Evolutionary conservation across 2,329 filamentous ascomycete species (phyloP).

Genomic region (Plectosphaerella sp.): DNA sequence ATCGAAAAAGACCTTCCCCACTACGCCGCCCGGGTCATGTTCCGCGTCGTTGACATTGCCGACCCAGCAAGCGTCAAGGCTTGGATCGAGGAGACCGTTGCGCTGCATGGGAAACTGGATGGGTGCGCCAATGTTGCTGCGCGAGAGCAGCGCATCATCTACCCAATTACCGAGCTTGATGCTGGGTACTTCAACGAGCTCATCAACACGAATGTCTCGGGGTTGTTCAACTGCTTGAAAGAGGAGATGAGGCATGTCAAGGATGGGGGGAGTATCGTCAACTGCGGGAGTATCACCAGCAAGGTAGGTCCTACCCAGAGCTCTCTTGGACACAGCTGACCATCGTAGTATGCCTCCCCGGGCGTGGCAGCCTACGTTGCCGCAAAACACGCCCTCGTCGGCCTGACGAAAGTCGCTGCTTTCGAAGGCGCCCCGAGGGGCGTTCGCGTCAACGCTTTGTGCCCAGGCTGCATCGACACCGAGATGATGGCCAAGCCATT

Average conservation of each 20-base stretch:
- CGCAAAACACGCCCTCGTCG: slow-evolving; percentile 33
- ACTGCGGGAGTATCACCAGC: slow-evolving; percentile 30
- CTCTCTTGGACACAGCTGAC: too few relatives aligned
- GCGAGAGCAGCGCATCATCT: slow-evolving; percentile 19
- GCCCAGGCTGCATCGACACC: slow-evolving; percentile 19
- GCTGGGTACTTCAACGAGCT: slow-evolving; percentile 14
- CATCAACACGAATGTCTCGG: slow-evolving; percentile 14
- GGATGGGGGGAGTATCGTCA: slow-evolving; percentile 37
- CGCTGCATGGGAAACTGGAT: slow-evolving; percentile 3
- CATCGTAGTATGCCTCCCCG: slow-evolving; percentile 12
- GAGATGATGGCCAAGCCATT: slow-evolving; percentile 21
- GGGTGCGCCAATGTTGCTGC: slow-evolving; percentile 6
- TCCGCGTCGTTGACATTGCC: slow-evolving; percentile 2
- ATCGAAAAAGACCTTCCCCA: background rate
- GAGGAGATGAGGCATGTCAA: slow-evolving; percentile 17
- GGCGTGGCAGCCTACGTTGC: slow-evolving; percentile 24
- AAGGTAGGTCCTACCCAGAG: background rate
- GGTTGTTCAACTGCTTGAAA: slow-evolving; percentile 15
- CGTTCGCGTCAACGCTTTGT: slow-evolving; percentile 15
- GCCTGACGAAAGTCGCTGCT: slow-evolving; percentile 30
- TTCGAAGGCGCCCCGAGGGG: slow-evolving; percentile 27
- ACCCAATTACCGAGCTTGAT: slow-evolving; percentile 13
- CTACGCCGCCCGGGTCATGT: slow-evolving; percentile 3
- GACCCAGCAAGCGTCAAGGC: background rate
- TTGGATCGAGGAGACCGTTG: slow-evolving; percentile 3